phyloP scores from a whole-genome alignment of 495 filamentous ascomycete species.

The Aspergillus baeticus region DNA sequence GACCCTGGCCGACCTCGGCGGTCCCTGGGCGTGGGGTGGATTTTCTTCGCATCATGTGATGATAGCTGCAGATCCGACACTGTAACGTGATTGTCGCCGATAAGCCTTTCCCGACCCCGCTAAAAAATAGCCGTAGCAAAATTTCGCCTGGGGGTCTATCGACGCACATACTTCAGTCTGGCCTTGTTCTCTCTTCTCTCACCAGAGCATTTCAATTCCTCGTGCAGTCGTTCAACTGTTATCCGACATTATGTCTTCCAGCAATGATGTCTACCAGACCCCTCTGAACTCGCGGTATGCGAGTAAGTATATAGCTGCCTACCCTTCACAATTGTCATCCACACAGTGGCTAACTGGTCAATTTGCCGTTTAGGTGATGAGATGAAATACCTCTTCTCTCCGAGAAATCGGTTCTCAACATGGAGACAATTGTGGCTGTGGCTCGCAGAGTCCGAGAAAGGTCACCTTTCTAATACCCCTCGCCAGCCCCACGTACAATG shows the following conservation, averaged over 20 bases:
- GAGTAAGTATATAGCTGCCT: slow-evolving; percentile 42
- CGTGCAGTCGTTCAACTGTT: slow-evolving; percentile 17
- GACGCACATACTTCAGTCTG: slow-evolving; percentile 21
- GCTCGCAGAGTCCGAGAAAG: slow-evolving; percentile 80
- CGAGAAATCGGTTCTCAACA: slow-evolving; percentile 65
- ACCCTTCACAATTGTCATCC: not conserved
- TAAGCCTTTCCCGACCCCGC: slow-evolving; percentile 37
- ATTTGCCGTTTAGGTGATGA: slow-evolving; percentile 37
- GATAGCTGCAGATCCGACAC: slow-evolving; percentile 27
- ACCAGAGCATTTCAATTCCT: slow-evolving; percentile 28
- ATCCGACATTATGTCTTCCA: slow-evolving; percentile 52
- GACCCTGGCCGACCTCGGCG: slow-evolving; percentile 1
- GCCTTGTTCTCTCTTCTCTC: slow-evolving; percentile 13
- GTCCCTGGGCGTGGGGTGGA: not conserved
- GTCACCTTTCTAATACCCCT: slow-evolving; percentile 29
- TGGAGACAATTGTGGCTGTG: slow-evolving; percentile 83
- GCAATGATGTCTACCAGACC: slow-evolving; percentile 69
- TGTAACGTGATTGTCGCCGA: slow-evolving; percentile 47
- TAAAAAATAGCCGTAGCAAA: slow-evolving; percentile 27
- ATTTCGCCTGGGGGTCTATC: slow-evolving; percentile 26
- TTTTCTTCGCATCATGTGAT: slow-evolving; percentile 17
- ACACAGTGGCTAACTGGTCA: slow-evolving; percentile 19
- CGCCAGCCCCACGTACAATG: slow-evolving; percentile 16
- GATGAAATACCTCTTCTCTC: slow-evolving; percentile 64
- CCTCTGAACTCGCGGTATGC: slow-evolving; percentile 73